Base-by-base conservation (phyloP, 495 filamentous ascomycete genomes). In the Penicillium lagena region DNA sequence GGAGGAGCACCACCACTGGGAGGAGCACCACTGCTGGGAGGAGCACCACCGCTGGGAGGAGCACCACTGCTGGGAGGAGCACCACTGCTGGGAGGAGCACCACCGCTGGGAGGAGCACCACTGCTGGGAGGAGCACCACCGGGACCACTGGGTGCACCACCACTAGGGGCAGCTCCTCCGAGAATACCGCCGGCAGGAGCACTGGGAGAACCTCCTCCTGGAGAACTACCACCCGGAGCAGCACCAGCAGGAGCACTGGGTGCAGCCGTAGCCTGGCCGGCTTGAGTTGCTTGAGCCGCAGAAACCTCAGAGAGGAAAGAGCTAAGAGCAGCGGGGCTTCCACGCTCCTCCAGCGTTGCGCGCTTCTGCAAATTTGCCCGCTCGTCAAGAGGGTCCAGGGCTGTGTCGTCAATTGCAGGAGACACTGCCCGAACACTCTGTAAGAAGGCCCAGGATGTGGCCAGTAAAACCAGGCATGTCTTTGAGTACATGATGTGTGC, bases 401-500 rank as follows among this genome's bases (percentile, higher is more conserved):
- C 29, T 22, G 28, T 17, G 13, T 28, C 14, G 17, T 35, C 29
- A 28, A 41, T 28, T 17, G 35, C 43, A 37, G 48, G 49, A n/a
- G 32, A 7, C 32, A 28, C 42, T 11, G 46, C 45, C 1, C 35
- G 39, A 11, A 37, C 37, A 30, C 28, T 35, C 13, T 48, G 46
- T 12, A 58, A 17, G 9, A 60, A 32, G 14, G 51, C 12, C 39
- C 49, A 55, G 14, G 46, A 52, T 27, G 45, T 29, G 31, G 47
- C 55, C 44, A 60, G 33, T 12, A 58, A 39, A 36, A 47, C 14
- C 35, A 54, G 27, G 28, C 33, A 50, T 13, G 39, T 45, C 30
- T 43, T 50, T 5, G 49, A 7, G 48, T 45, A 55, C 58, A 60
- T 60, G 11, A 34, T 34, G 29, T 8, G 17, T 37, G 37, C 35